These are phyloP conservation scores for Blastocystis sp. DNA, from an alignment of 352 stramenopile species.

Conservation along the genomic window DNA sequence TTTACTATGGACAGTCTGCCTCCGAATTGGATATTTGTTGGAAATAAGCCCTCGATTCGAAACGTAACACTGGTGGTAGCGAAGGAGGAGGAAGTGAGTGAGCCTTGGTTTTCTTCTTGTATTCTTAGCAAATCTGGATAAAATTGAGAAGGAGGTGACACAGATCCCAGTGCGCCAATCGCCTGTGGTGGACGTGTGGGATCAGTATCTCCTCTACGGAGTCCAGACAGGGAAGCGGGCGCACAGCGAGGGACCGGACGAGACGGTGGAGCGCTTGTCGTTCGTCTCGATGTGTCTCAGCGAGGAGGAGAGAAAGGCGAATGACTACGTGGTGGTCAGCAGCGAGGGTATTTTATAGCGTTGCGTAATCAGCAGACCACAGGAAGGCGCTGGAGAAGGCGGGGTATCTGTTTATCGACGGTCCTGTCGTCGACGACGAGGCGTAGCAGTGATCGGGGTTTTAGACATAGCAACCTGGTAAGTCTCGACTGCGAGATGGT, in stretches of 20 bases:
- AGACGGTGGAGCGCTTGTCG: not conserved
- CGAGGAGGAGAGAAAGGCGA: not conserved
- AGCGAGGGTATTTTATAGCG: not conserved
- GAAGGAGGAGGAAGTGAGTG: slow-evolving; percentile 1
- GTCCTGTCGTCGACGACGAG: not conserved
- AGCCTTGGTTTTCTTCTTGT: not conserved
- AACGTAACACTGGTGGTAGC: slow-evolving; percentile 20
- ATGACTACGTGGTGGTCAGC: slow-evolving; percentile 38
- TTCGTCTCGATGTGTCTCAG: slow-evolving; percentile 12
- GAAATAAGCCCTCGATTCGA: slow-evolving; percentile 20
- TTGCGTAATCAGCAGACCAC: not conserved
- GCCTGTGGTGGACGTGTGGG: not conserved
- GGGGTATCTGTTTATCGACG: not conserved
- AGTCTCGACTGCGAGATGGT: slow-evolving; percentile 45
- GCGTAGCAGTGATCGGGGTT: not conserved
- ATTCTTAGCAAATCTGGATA: not conserved
- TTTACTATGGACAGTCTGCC: slow-evolving; percentile 21
- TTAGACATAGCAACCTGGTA: not conserved
- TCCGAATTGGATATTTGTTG: slow-evolving; percentile 45
- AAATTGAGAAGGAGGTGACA: not conserved
- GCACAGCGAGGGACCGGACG: not conserved
- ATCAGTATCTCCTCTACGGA: slow-evolving; percentile 44
- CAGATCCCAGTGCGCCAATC: slow-evolving; percentile 6
- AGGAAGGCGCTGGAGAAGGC: not conserved
- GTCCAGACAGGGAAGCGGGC: not conserved